phyloP scores from a whole-genome alignment of 306 rosid species.

The Amphicarpaea edgeworthii region DNA sequence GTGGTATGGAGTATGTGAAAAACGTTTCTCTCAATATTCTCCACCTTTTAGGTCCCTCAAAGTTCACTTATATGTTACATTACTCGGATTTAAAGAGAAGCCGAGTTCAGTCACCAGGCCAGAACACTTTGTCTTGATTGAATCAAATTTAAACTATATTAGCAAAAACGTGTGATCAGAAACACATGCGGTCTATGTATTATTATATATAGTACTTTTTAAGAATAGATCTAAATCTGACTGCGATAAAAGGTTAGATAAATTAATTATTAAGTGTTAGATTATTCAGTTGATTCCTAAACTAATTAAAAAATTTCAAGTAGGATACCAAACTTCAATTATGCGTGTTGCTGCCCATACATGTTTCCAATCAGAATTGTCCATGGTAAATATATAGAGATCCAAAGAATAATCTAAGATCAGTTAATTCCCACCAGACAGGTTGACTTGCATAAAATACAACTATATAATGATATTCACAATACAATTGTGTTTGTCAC shows the following conservation, averaged over 20 bases:
- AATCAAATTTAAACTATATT: not conserved
- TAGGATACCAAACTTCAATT: not conserved
- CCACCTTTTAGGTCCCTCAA: not conserved
- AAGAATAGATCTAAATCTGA: not conserved
- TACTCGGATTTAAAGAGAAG: not conserved
- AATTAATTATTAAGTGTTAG: not conserved
- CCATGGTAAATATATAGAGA: not conserved
- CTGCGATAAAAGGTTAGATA: not conserved
- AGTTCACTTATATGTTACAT: not conserved
- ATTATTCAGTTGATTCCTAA: too few relatives aligned
- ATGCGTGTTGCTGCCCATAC: constrained; percentile 18
- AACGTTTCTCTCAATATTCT: not conserved
- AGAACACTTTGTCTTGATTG: not conserved
- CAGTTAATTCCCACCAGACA: not conserved
- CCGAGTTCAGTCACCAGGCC: not conserved
- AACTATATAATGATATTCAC: not conserved
- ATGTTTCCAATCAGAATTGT: constrained; percentile 16
- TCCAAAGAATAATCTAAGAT: constrained; percentile 8
- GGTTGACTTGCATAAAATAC: constrained; percentile 10
- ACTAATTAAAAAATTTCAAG: too few relatives aligned
- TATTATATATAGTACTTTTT: not conserved
- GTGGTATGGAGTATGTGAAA: constrained; percentile 6
- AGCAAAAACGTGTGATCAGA: not conserved
- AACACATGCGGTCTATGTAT: not conserved
- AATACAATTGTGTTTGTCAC: constrained; percentile 38